These are phyloP conservation scores for Datura wrightii DNA, from an alignment of 257 asterid species.

Conservation along the genomic window DNA sequence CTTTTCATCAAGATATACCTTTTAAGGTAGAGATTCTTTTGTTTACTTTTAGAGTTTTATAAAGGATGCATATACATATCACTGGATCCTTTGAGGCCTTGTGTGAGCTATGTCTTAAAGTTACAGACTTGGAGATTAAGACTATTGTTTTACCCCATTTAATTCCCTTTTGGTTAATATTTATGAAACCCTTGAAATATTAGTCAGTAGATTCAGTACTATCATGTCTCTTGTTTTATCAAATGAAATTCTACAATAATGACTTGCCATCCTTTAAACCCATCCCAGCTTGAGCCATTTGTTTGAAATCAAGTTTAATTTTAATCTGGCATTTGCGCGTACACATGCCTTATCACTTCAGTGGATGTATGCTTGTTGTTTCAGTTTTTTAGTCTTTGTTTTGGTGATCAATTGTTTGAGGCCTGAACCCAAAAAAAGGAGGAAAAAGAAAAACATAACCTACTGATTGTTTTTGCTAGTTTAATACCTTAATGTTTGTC, in stretches of 20 bases:
- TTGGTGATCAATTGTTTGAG: neutral
- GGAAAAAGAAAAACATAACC: neutral
- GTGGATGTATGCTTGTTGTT: no score
- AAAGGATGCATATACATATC: neutral
- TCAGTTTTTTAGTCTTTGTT: neutral
- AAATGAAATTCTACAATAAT: neutral
- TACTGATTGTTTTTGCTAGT: neutral
- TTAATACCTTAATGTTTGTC: neutral
- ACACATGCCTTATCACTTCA: neutral
- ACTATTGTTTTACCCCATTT: neutral
- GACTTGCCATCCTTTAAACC: neutral
- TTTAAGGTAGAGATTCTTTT: neutral
- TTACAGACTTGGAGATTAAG: neutral
- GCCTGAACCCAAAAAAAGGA: neutral
- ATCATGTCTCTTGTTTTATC: conserved; percentile 13
- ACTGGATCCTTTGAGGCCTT: conserved; percentile 1
- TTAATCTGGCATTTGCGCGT: neutral
- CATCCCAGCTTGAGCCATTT: neutral
- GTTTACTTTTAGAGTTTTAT: neutral
- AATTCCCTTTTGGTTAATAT: conserved; percentile 20
- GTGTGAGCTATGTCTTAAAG: neutral
- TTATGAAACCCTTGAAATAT: neutral
- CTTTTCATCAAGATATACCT: conserved; percentile 12
- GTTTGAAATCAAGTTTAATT: neutral
- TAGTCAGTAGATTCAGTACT: conserved; percentile 1